These are phyloP conservation scores for Bipolaris zeicola DNA, from an alignment of 2,329 filamentous ascomycete genomes.

Conservation along the genomic window DNA sequence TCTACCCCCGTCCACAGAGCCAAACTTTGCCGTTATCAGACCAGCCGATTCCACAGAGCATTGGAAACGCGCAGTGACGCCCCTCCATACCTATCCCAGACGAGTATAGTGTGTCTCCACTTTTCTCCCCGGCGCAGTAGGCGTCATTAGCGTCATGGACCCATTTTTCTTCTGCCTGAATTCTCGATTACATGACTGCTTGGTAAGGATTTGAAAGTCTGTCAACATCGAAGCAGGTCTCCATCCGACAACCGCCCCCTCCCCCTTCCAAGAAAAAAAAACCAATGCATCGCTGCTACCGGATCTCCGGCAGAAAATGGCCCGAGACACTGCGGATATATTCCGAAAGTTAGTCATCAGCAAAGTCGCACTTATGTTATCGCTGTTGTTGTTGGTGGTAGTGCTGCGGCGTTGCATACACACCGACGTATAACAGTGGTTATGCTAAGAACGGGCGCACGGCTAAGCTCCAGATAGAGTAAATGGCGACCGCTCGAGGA, in stretches of 20 bases:
- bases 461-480: constrained; percentile 11
- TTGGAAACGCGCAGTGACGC: background rate
- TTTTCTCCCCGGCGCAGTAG: constrained; percentile 8
- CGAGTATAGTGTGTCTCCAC: constrained; percentile 1
- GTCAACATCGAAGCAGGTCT: background rate
- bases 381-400: too few species aligned
- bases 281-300: too few species aligned
- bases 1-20: background rate
- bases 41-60: background rate
- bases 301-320: background rate
- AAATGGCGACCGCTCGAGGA: constrained; percentile 8
- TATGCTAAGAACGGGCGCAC: background rate
- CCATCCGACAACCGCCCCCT: too few species aligned
- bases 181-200: constrained; percentile 13
- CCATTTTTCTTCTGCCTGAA: background rate
- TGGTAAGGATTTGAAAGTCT: constrained; percentile 14
- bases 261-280: too few species aligned
- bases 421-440: too few species aligned
- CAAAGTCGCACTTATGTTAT: too few species aligned
- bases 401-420: background rate
- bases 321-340: background rate
- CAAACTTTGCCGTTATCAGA: constrained; percentile 3
- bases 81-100: constrained; percentile 2
- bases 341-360: background rate
- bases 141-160: constrained; percentile 16